Base-by-base conservation (phyloP, 202 grass and related monocot species). In the Eragrostis tef region DNA sequence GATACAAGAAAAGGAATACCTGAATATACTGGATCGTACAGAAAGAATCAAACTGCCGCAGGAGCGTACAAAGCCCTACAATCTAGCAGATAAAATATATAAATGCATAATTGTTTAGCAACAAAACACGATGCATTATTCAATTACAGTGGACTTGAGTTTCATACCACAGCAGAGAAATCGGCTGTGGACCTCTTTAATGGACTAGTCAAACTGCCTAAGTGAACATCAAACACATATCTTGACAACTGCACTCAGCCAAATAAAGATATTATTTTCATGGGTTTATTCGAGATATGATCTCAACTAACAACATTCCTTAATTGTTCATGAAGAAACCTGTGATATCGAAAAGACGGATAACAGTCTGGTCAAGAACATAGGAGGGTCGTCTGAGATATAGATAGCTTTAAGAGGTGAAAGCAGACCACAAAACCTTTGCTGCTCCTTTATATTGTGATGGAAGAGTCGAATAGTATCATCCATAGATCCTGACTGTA, bases 341-440 rank as follows among this genome's bases (percentile, higher is more conserved):
- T 94, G 93, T 29, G 89, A 94, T 86, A 94, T 67, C 9, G 93
- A 94, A 81, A 92, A 77, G 73, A 94, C 70, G 31, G 52, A 86
- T 15, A 84, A 41, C 67, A 80, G 79, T 92, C 93, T 92, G 67
- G 87, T 64, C 70, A 94, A 76, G 73, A 86, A 88, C 22, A 78
- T 79, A 31, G 89, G 89, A 73, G 85, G 70, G 4, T 90, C 65
- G 71, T 80, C 67, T 56, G 85, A 88, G 22, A 84, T 78, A 80
- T 94, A 92, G 80, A 81, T 68, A 73, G 78, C 72, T 62, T 90
- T 70, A 86, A 94, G 81, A 79, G 93, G 85, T 86, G 71, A 65
- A 81, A 84, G 27, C 45, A 92, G 85, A 80, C 93, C 93, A 54
- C 75, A 86, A 27, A 86, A 47, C 14, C 84, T 88, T 45, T 73